Conservation (phyloP, 352 stramenopile genomes). For the Globisporangium iwayamae region DNA sequence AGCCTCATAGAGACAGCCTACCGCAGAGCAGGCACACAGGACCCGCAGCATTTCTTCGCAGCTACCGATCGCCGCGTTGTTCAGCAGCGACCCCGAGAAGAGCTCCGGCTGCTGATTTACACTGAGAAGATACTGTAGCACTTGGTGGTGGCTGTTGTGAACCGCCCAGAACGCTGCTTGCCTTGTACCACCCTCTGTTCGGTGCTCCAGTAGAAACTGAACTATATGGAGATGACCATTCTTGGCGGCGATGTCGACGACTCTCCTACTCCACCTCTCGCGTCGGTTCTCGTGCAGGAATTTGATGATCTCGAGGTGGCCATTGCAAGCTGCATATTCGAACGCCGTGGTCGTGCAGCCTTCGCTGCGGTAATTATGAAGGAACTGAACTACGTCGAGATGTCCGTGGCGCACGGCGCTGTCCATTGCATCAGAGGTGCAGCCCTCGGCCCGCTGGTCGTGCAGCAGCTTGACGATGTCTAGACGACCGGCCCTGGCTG, state of each 20-base stretch:
- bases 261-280: not conserved
- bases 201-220: not conserved
- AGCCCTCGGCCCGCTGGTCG: not conserved
- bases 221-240: constrained; percentile 2
- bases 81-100: not conserved
- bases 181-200: not conserved
- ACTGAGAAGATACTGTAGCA: not conserved
- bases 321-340: not conserved
- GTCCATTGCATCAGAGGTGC: not conserved
- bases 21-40: not conserved
- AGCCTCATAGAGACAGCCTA: constrained; percentile 7
- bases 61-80: not conserved
- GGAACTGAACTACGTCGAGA: not conserved
- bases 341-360: not conserved
- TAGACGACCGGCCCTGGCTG: not conserved
- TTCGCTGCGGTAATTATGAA: not conserved
- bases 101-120: not conserved
- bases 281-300: not conserved
- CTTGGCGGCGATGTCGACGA: constrained; percentile 4
- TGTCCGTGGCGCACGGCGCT: not conserved
- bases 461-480: constrained; percentile 6
- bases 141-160: not conserved
- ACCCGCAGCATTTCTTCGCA: not conserved
- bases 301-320: not conserved
- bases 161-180: not conserved